Evolutionary conservation across 306 rosid genomes (phyloP).

Genomic region (Dicorynia guianensis): DNA sequence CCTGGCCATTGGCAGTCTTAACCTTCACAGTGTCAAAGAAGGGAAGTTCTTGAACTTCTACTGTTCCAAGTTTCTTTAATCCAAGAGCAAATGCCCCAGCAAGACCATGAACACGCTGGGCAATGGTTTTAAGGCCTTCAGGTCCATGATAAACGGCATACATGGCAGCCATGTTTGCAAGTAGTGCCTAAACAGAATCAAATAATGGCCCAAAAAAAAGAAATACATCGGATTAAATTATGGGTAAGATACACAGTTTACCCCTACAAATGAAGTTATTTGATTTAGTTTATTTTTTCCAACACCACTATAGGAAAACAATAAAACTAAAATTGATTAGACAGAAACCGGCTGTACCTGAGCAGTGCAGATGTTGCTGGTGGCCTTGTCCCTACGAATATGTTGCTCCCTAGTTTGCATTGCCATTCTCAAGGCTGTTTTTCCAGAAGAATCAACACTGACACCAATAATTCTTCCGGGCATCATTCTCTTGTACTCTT

Average conservation of each 20-base stretch:
- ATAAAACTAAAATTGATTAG: slow-evolving; percentile 5
- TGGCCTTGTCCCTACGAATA: slow-evolving; percentile 97
- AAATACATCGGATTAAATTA: background rate
- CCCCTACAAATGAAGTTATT: background rate
- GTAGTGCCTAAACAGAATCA: slow-evolving; percentile 74
- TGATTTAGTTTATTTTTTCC: too few relatives aligned
- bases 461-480: slow-evolving; percentile 97
- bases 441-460: slow-evolving; percentile 93
- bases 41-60: slow-evolving; percentile 91
- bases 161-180: slow-evolving; percentile 99
- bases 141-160: slow-evolving; percentile 99
- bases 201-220: too few relatives aligned
- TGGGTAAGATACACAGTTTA: too few relatives aligned
- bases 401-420: slow-evolving; percentile 99
- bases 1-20: slow-evolving; percentile 71
- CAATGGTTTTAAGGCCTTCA: slow-evolving; percentile 87
- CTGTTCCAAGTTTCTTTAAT: slow-evolving; percentile 85
- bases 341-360: slow-evolving; percentile 63
- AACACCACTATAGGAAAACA: background rate
- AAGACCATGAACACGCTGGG: slow-evolving; percentile 91
- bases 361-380: slow-evolving; percentile 99
- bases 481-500: slow-evolving; percentile 99
- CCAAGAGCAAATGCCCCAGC: slow-evolving; percentile 92
- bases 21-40: slow-evolving; percentile 96
- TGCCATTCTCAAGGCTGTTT: slow-evolving; percentile 95